Base-by-base conservation (phyloP, 257 asterid genomes). In the Linderniella brevidens region DNA sequence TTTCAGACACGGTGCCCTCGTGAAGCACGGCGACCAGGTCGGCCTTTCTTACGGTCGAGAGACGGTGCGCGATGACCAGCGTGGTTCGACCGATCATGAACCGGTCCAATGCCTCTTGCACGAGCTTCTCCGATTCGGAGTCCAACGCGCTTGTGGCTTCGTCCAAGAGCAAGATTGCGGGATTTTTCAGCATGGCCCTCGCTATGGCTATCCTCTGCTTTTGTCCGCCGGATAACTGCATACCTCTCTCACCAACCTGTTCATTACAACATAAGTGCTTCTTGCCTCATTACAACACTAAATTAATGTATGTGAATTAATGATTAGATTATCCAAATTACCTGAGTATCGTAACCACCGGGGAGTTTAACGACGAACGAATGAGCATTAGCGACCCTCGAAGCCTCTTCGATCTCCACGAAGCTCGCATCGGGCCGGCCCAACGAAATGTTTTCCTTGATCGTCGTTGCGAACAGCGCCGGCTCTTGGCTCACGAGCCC, bases 21-120 rank as follows among this genome's bases (percentile, higher is more conserved):
- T 71, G 92, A 48, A 87, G 62, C 11, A 87, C 97, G 1, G 87
- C 93, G 7, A 87, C 95, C n/a, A 82, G 85, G 54, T 87, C 93
- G 15, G 93, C 88, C 53, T 81, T 81, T 13, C 74, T 75, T 57
- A 81, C 75, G 48, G 93, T 81, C 14, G 93, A 81, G 44, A 77
- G 82, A 15, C 90, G 82, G 56, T 81, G 93, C 29, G 93, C 93
- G 35, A 81, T 75, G 18, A 81, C 79, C 10, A 81, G 74, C 3
- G 85, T 81, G 5, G 93, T 81, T 50, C 93, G 68, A 40, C 90
- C 93, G 8, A 74, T 78, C 90, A 78, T 78, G 69, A 81, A 77
- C 19, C 90, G 73, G 47, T 81, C 93, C 13, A 81, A 68, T 53
- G 93, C 93, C 57, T 78, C 93, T 55, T 81, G 93, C 53, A 81